Evolutionary conservation across 2,329 filamentous ascomycete species (phyloP).

Genomic region (Fusarium sp.): DNA sequence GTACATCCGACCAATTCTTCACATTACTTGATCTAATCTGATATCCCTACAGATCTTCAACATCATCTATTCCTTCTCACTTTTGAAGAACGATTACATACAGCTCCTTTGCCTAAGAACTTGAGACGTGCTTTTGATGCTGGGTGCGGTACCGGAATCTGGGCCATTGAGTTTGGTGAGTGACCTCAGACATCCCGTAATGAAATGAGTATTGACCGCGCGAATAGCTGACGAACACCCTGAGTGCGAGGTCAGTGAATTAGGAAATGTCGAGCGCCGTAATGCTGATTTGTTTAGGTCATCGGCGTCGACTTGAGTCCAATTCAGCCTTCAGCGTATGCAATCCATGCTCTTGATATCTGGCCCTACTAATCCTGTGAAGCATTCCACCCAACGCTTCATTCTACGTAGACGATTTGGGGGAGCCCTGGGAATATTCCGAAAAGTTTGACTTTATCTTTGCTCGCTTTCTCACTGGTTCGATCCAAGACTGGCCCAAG

Average conservation of each 20-base stretch:
- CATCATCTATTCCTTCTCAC: conserved; percentile 34
- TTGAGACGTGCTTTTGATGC: conserved; percentile 17
- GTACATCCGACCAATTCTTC: background rate
- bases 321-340: conserved; percentile 27
- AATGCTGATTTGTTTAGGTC: conserved; percentile 8
- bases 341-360: fast-evolving
- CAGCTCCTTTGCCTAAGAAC: background rate
- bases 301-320: conserved; percentile 34
- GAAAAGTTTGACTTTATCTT: conserved; percentile 35
- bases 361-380: background rate
- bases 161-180: conserved; percentile 38
- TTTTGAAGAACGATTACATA: conserved; percentile 16
- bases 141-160: conserved; percentile 31
- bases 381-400: conserved; percentile 31
- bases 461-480: conserved; percentile 30
- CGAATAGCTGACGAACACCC: conserved; percentile 30
- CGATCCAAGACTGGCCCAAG: conserved; percentile 32
- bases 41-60: conserved; percentile 13
- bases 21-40: background rate
- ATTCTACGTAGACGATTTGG: conserved; percentile 31
- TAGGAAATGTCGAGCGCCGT: fast-evolving
- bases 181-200: fast-evolving
- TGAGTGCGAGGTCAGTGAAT: conserved; percentile 15
- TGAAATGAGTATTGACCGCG: background rate
- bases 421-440: conserved; percentile 24